Percentiles rank a stretch among this genome's conserved stretches.
Conservation (phyloP, 345 rosid genomes). For the Boechera retrofracta region DNA sequence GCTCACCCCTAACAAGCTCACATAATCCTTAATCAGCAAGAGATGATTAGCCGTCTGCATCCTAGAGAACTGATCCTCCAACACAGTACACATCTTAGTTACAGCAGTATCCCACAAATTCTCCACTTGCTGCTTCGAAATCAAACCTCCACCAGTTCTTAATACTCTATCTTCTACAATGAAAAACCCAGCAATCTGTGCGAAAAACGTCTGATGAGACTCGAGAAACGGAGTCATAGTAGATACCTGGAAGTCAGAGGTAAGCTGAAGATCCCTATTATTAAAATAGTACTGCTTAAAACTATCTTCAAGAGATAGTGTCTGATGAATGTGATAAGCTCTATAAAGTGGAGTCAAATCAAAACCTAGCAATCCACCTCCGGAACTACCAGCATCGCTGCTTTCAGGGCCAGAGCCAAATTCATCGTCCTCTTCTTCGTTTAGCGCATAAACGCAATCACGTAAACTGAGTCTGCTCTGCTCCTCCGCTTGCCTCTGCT, state of each 20-base stretch:
- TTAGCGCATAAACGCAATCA: conserved; percentile 82
- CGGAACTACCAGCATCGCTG: conserved; percentile 56
- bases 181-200: conserved; percentile 96
- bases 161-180: conserved; percentile 88
- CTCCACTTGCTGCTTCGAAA: conserved; percentile 86
- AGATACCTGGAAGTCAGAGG: conserved; percentile 96
- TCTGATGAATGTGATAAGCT: conserved; percentile 90
- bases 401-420: conserved; percentile 53
- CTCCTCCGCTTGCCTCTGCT: conserved; percentile 97
- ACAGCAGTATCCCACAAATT: conserved; percentile 96
- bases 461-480: conserved; percentile 90
- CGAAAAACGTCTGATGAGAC: conserved; percentile 95
- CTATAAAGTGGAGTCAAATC: conserved; percentile 89
- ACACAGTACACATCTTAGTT: conserved; percentile 90
- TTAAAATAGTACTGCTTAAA: conserved; percentile 87
- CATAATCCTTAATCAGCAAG: conserved; percentile 91
- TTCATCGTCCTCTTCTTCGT: conserved; percentile 83
- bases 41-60: conserved; percentile 99
- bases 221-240: conserved; percentile 97
- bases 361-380: conserved; percentile 60
- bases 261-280: conserved; percentile 92
- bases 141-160: conserved; percentile 90
- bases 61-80: conserved; percentile 98
- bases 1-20: conserved; percentile 93
- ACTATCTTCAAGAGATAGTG: conserved; percentile 82